Evolutionary conservation across 208 protist species (phyloP).

Genomic region (Wallacemonas collosoma): DNA sequence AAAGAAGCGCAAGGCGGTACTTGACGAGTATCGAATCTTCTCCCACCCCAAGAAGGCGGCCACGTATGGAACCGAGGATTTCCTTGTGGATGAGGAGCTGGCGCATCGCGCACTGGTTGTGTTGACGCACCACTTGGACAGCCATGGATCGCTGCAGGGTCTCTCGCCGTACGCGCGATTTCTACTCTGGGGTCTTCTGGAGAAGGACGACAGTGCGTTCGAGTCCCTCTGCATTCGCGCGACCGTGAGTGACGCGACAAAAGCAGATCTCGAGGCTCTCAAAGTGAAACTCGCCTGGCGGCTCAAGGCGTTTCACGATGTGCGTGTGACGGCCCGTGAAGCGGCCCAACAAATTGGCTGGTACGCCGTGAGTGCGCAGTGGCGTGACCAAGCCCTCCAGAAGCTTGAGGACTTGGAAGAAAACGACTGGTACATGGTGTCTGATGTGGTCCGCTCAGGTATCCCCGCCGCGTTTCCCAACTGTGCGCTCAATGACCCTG

Average conservation of each 20-base stretch:
- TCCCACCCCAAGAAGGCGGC: conserved; percentile 84
- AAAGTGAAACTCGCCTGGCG: conserved; percentile 9
- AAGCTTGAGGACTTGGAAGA: conserved; percentile 65
- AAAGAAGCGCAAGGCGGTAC: conserved; percentile 50
- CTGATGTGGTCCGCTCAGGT: conserved; percentile 43
- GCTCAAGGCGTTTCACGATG: conserved; percentile 31
- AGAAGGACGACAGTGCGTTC: conserved; percentile 58
- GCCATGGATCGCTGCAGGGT: conserved; percentile 58
- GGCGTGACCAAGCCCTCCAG: conserved; percentile 75
- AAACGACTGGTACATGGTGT: conserved; percentile 72
- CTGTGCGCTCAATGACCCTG: conserved; percentile 38
- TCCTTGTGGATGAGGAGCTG: conserved; percentile 86
- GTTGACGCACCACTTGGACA: conserved; percentile 65
- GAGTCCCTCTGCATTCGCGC: conserved; percentile 42
- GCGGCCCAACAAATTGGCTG: conserved; percentile 69
- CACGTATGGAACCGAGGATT: conserved; percentile 76
- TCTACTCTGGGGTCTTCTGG: conserved; percentile 71
- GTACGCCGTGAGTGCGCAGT: conserved; percentile 84
- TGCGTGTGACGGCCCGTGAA: conserved; percentile 41
- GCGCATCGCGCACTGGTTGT: conserved; percentile 72
- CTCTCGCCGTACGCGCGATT: conserved; percentile 77
- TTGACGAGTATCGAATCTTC: conserved; percentile 88
- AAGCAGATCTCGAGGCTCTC: conserved; percentile 28
- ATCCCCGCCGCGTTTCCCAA: conserved; percentile 69
- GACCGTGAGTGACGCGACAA: conserved; percentile 22